Base-by-base conservation (phyloP, 108 stramenopile species). In the Conticribra guillardii region DNA sequence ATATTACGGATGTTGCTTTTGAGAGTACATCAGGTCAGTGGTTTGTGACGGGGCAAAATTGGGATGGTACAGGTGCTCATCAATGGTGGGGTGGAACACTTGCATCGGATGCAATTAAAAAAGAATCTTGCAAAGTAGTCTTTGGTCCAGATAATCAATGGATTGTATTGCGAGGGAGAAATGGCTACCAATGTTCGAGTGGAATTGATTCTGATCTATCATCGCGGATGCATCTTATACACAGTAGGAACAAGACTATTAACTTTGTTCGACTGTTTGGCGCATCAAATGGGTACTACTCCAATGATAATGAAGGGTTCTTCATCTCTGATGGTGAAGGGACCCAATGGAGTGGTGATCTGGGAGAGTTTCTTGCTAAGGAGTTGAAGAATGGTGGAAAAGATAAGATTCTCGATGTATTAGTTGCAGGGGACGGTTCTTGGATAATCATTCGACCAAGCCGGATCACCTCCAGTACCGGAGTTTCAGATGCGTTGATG, bases 211-310 rank as follows among this genome's bases (percentile, higher is more conserved):
- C n/a, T n/a, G n/a, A n/a, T n/a, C n/a, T n/a, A n/a, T n/a, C n/a
- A n/a, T n/a, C n/a, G n/a, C n/a, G n/a, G n/a, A n/a, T n/a, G n/a
- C n/a, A n/a, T n/a, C n/a, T n/a, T n/a, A n/a, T n/a, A n/a, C n/a
- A 18, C 22, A n/a, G 15, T n/a, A 5, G 50, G 11, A 51, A 17
- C 11, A 23, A 41, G 19, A 54, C 19, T n/a, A 69, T 75, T n/a
- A 11, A 75, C 28, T 68, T 60, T 28, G 67, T 75, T 27, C 74
- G 74, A 8, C 74, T 75, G 21, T 75, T 75, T 27, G n/a, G n/a
- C n/a, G n/a, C n/a, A n/a, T n/a, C n/a, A n/a, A n/a, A n/a, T n/a
- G n/a, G n/a, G n/a, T n/a, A n/a, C n/a, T n/a, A n/a, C n/a, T n/a
- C n/a, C n/a, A n/a, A n/a, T n/a, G n/a, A n/a, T n/a, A 8, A 32